Evolutionary conservation across 495 filamentous ascomycete genomes (phyloP), one percentile per base, ranked within the genome.

Genomic region (Patellaria atrata): DNA sequence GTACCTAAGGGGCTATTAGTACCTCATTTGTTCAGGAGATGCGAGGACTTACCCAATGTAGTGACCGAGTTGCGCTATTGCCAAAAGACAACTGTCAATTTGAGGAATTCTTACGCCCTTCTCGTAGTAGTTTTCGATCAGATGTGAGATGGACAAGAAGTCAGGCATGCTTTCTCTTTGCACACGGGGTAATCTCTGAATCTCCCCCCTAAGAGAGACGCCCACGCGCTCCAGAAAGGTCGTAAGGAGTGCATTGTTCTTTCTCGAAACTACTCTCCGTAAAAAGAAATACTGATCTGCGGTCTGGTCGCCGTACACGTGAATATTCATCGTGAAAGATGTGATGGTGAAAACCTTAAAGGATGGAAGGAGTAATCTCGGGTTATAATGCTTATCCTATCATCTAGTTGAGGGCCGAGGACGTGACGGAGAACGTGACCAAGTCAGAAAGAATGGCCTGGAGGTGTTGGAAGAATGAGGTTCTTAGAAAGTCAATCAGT

Each of bases 251-350:
- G 73, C 59, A 49, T 80, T 74, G 40, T 73, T 71, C 46, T 75
- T 75, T 32, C 65, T 63, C 38, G 73, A 64, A 50, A 75, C 45
- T 55, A 79, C 61, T 64, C 61, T 62, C 67, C 43, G 64, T 31
- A 86, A 60, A 33, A 79, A 73, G 29, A 64, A 61, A 43, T 77
- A 72, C 34, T 76, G 75, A 50, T 81, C 74, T 44, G 74, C 64
- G 18, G 79, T 82, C 62, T 84, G 79, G 55, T 89, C 80, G 61
- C 81, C 82, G 53, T 85, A 83, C 27, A 61, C 43, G 29, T 56
- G 47, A 26, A 50, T 41, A 36, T 58, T 57, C 55, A 57, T 57
- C 23, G 21, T 50, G 44, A 27, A 18, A 27, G 43, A 24, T 27
- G n/a, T 21, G 28, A 27, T n/a, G 15, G 27, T 32, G 24, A 31